Evolutionary conservation across 164 flowering plant species (phyloP), one percentile per base, ranked within the genome.

Genomic region (Nelumbo lutea): DNA sequence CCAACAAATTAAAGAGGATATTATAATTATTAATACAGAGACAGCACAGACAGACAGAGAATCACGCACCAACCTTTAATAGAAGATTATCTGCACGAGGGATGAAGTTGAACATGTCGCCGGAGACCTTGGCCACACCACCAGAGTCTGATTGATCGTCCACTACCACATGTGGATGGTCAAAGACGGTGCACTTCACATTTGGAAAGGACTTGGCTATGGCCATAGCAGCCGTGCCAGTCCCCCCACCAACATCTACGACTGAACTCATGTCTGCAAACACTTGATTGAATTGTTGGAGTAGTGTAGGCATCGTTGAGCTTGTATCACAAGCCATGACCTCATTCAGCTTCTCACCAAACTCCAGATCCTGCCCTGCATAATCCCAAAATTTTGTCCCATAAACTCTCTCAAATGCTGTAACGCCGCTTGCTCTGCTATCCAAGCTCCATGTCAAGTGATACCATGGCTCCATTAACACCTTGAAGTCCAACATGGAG

Each of bases 101-200:
- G 6, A 65, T 65, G 44, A 40, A 65, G 5, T 65, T 40, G 27
- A 65, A 65, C 68, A 65, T 65, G 68, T 65, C 58, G 5, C 68
- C 58, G 6, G 42, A 42, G 15, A 65, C 40, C 11, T 9, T 6
- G 5, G 42, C 58, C 43, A 65, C 68, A 40, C 10, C 68, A 5
- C 10, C 11, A 15, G 58, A 50, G 41, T 64, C 55, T 9, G 48
- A 15, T 13, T 47, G 10, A 62, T 13, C 43, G 13, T 46, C 56
- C 11, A 64, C 27, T 27, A 27, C 9, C 11, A 64, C 53, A 41
- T 64, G 66, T 9, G 66, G 66, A 27, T n/a, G 42, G 38, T 64
- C 42, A 46, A 64, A 46, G 40, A 48, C 42, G 4, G 42, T 64
- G 66, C 66, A 64, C 55, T 62, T 62, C 4, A 47, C 48, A 1